Evolutionary conservation across 306 rosid species (phyloP), one percentile per base, ranked within the genome.

Genomic region (Quercus variabilis): DNA sequence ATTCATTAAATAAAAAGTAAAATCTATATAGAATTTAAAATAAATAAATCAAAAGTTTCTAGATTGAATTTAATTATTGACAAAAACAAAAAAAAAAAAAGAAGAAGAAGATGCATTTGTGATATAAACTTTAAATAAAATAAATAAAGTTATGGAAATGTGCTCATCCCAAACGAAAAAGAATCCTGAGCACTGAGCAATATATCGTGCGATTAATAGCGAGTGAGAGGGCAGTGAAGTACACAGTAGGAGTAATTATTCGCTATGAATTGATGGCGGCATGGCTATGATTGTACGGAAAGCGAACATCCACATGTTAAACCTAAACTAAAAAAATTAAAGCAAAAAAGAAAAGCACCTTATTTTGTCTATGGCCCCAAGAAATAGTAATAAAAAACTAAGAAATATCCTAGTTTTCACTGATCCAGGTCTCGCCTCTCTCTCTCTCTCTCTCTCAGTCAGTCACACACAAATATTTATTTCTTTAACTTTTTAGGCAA

Each of bases 231-330:
- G 12, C 15, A 19, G 15, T 19, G 28, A 3, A 23, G 51, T 25
- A 20, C 23, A 73, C 5, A 20, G 68, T 9, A 21, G 31, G 21
- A 12, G 33, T 6, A 20, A 33, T 12, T 23, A 58, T 74, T 74
- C 17, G 79, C 63, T 1, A 56, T 19, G 78, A 21, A 38, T 55
- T 60, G 58, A 60, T 41, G 79, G 26, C 38, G 38, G 65, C 65
- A 55, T n/a, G 65, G 67, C 57, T 35, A 13, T 23, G 72, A 1
- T 55, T 55, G 85, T 82, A 82, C 79, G 79, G 76, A 73, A 71
- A 30, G 57, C 64, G 55, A 35, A 41, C 55, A 31, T 46, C 76
- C 76, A 25, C 71, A 28, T 23, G 41, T 33, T 68, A 57, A 18
- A 77, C 11, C 7, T 6, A 55, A 10, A 38, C 4, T 33, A 68